A percentile compares a stretch with the other conserved stretches of the same genome.
Evolutionary conservation across 2,329 filamentous ascomycete genomes (phyloP).

Genomic region (Fusarium sp.): DNA sequence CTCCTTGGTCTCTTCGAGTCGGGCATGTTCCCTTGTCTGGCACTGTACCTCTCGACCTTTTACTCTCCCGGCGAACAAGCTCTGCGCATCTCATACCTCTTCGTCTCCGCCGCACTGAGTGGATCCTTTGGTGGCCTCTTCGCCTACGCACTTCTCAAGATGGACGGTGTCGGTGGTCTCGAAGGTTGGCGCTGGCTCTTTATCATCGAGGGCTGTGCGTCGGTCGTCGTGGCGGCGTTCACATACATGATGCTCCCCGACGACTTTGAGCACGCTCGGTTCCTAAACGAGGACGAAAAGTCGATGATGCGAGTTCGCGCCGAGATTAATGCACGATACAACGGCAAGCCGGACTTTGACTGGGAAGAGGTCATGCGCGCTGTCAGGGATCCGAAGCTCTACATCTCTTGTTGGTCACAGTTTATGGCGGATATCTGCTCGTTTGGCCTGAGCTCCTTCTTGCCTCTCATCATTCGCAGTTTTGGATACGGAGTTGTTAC

Average conservation of each 20-base stretch:
- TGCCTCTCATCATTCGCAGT: conserved; percentile 20
- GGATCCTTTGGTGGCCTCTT: conserved; percentile 24
- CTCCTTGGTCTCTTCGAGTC: conserved; percentile 70
- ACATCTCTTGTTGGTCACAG: background rate
- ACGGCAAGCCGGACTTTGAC: background rate
- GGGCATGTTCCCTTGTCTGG: conserved; percentile 70
- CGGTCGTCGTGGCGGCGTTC: conserved; percentile 19
- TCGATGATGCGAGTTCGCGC: conserved; percentile 1
- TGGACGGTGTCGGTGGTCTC: conserved; percentile 8
- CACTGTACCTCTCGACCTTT: conserved; percentile 56
- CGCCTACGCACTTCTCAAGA: conserved; percentile 10
- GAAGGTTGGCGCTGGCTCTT: conserved; percentile 25
- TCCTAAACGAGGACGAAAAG: conserved; percentile 54
- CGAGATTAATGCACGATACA: conserved; percentile 1
- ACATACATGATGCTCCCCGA: conserved; percentile 33
- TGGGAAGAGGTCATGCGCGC: conserved; percentile 12
- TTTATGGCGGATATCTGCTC: conserved; percentile 12
- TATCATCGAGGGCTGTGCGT: conserved; percentile 58
- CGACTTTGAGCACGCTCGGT: conserved; percentile 55
- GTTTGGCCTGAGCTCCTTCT: conserved; percentile 22
- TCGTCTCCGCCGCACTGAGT: background rate
- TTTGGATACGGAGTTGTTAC: conserved; percentile 3
- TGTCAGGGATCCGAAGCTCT: conserved; percentile 4
- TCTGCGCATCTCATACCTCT: conserved; percentile 27
- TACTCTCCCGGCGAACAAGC: conserved; percentile 25